phyloP scores from a whole-genome alignment of 2,329 filamentous ascomycete species.

The Purpureocillium lavendulum region DNA sequence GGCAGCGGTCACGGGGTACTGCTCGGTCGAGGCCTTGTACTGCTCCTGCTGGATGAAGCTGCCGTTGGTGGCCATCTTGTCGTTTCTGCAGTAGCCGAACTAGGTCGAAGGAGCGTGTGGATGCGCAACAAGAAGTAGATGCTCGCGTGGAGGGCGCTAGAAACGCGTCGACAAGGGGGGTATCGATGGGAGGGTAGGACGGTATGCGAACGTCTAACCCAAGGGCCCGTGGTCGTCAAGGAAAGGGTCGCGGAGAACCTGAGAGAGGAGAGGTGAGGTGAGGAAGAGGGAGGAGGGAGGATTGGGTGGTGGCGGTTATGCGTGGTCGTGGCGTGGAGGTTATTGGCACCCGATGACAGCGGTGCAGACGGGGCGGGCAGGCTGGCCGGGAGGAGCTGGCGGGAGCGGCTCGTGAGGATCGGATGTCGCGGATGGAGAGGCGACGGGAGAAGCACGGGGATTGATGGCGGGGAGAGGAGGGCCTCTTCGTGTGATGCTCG shows the following conservation, averaged over 20 bases:
- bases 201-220: too few species aligned
- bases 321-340: too few species aligned
- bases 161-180: neutral
- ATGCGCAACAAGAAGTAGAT: neutral
- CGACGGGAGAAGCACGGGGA: constrained; percentile 5
- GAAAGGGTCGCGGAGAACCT: too few species aligned
- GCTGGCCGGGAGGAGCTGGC: neutral
- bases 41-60: constrained; percentile 38
- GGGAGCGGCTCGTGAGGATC: neutral
- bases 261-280: too few species aligned
- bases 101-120: neutral
- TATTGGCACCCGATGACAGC: constrained; percentile 11
- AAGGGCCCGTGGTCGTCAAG: too few species aligned
- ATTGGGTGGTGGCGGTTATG: too few species aligned
- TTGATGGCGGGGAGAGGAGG: constrained; percentile 6
- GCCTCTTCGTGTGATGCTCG: constrained; percentile 2
- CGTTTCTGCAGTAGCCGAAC: constrained; percentile 3
- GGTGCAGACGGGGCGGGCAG: constrained; percentile 1
- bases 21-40: constrained; percentile 28
- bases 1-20: constrained; percentile 26
- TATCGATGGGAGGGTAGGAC: neutral
- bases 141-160: neutral
- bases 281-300: too few species aligned
- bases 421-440: constrained; percentile 2
- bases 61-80: constrained; percentile 50